Base-by-base conservation (phyloP, 306 rosid genomes). In the Cucurbita pepo region DNA sequence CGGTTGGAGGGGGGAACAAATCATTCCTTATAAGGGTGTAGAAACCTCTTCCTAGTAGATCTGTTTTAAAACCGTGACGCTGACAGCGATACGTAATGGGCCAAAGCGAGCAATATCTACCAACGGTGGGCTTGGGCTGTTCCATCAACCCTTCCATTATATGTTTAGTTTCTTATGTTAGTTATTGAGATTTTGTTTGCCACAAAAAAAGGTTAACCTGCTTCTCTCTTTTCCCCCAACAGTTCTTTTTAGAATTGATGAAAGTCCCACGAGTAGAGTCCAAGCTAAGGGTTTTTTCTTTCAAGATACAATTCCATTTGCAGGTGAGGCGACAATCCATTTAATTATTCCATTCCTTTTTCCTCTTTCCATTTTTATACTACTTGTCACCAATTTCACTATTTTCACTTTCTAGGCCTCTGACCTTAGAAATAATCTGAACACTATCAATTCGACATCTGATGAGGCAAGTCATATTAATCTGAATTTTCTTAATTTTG, bases 181-280 rank as follows among this genome's bases (percentile, higher is more conserved):
- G 13, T 44, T 10, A 1, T 44, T 45, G 41, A 47, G 19, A 67
- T 19, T 22, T 13, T 14, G 43, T 48, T 67, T 67, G 41, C 21
- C 3, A 13, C 53, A 47, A 67, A 13, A 13, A 21, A 45, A n/a
- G n/a, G 76, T 79, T 83, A 82, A 72, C 70, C 57, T 47, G 30
- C 71, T 57, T 77, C 60, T 77, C 43, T 77, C 52, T 51, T 75
- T 25, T 71, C 10, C 36, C 34, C 47, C 25, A 8, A 37, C 18
- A 94, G 98, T 94, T 88, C 81, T 94, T 94, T 81, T 59, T 87
- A 70, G 97, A 90, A 81, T 52, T 89, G 83, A 87, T 94, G 98
- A 90, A 83, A 85, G 98, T 94, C 25, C 98, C 98, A 36, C 83
- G 97, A 79, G 96, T 87, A 55, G 96, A 90, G 74, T 82, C 79